Base-by-base conservation (phyloP, 495 filamentous ascomycete genomes). In the Neurospora sp. region DNA sequence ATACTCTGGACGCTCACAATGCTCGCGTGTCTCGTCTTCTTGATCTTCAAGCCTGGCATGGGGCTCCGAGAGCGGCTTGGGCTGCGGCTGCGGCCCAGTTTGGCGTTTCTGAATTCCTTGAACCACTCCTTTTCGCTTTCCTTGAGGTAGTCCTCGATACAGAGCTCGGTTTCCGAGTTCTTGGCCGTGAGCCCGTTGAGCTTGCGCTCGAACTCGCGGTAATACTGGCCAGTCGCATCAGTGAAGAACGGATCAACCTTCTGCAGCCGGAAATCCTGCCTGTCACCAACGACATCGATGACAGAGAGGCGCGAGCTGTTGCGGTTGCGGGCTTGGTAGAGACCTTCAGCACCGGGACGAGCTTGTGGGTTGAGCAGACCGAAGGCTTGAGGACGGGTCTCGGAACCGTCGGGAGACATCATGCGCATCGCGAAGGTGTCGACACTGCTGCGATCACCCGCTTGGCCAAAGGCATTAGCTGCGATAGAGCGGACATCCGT, bases 231-330 rank as follows among this genome's bases (percentile, higher is more conserved):
- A n/a, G 84, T 86, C 8, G 84, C 82, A 77, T 91, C 90, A 11
- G 86, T 90, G 76, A 92, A 92, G 80, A 88, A 89, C 3, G 88
- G 89, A 73, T 90, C 87, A 23, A 91, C 87, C 75, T 90, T 88
- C 74, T 91, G 89, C 59, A 91, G 83, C 85, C 48, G 72, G 69
- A 79, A 78, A 70, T 79, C 78, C 16, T 78, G 73, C 35, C 78
- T 73, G 37, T 75, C 78, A 27, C 74, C 71, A 16, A 75, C 71
- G 38, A 75, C 71, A 39, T 72, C 71, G 16, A 72, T 38, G 42
- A 78, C 77, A 12, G 76, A 78, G 31, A 78, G 72, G 16, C 77
- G 75, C 12, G 77, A 78, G 73, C 75, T 77, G 73, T 72, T 75
- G 69, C 74, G 74, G 59, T 70, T 70, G 31, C 70, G 73, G 46